Percentiles rank a stretch among this genome's conserved stretches.
These are phyloP conservation scores for Farysia itapuensis DNA, from an alignment of 1,284 basidiomycete species.

Conservation along the genomic window DNA sequence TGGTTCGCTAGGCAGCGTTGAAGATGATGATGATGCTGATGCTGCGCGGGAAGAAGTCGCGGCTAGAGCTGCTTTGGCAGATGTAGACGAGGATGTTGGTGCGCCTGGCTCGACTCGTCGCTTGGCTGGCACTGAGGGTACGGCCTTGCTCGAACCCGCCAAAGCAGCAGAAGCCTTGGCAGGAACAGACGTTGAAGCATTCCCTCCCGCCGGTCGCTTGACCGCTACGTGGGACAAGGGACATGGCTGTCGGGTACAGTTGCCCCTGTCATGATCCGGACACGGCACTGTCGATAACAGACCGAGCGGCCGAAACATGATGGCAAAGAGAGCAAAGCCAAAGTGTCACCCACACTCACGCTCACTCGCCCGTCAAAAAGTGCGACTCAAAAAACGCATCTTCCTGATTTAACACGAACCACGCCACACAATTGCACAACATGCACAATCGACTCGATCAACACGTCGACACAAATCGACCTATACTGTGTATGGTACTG, in stretches of 20 bases:
- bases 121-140: too few species aligned
- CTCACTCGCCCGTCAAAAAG: too few species aligned
- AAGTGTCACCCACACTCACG: background rate
- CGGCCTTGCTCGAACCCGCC: too few species aligned
- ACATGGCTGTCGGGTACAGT: conserved; percentile 33
- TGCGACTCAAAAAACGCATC: too few species aligned
- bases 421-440: too few species aligned
- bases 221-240: conserved; percentile 31
- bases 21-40: background rate
- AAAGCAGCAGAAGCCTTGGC: too few species aligned
- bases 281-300: conserved; percentile 40
- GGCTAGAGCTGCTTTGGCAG: background rate
- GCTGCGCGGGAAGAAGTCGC: background rate
- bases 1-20: background rate
- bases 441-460: too few species aligned
- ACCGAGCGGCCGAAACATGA: conserved; percentile 46
- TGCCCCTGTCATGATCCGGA: conserved; percentile 38
- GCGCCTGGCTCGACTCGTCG: too few species aligned
- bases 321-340: too few species aligned
- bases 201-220: background rate
- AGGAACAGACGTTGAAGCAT: background rate
- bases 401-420: too few species aligned
- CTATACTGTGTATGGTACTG: too few species aligned
- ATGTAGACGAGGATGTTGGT: background rate
- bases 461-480: too few species aligned